Percentiles rank a stretch among this genome's conserved stretches.
Conservation (phyloP, 208 protist species). For the Acanthamoeba royreba region DNA sequence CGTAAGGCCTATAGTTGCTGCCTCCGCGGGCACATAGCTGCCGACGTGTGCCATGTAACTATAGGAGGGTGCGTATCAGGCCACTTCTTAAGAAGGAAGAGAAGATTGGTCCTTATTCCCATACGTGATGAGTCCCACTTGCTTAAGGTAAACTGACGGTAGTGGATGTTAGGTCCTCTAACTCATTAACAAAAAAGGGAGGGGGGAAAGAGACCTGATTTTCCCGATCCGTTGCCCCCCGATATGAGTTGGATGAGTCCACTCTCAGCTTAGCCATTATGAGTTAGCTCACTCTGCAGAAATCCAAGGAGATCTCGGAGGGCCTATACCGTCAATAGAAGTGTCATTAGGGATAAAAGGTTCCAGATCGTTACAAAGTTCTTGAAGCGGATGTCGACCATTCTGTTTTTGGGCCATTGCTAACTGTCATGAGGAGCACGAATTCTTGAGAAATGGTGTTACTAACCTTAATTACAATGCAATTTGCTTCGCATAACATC, state of each 20-base stretch:
- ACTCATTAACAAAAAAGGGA: neutral
- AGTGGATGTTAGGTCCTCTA: neutral
- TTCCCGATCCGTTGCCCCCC: constrained; percentile 87
- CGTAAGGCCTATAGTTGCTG: constrained; percentile 63
- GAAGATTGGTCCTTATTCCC: too few species aligned
- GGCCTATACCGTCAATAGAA: neutral
- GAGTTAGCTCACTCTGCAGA: neutral
- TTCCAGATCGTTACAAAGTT: neutral
- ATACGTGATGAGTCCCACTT: constrained; percentile 90
- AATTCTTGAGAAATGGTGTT: neutral
- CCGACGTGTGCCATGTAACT: constrained; percentile 91
- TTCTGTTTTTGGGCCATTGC: neutral
- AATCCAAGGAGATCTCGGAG: neutral
- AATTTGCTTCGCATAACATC: neutral
- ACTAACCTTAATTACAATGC: neutral
- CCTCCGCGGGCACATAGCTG: constrained; percentile 87
- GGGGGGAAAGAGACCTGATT: constrained; percentile 69
- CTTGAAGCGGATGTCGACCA: constrained; percentile 62
- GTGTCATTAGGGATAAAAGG: constrained; percentile 64
- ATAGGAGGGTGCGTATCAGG: too few species aligned
- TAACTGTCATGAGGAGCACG: neutral
- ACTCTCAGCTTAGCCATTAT: neutral
- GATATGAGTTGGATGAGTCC: neutral
- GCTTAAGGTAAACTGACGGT: constrained; percentile 81
- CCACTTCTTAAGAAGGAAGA: too few species aligned